Percentiles rank a stretch among this genome's conserved stretches.
phyloP scores from a whole-genome alignment of 1,139 yeast species.

The Debaryomyces fabryi region DNA sequence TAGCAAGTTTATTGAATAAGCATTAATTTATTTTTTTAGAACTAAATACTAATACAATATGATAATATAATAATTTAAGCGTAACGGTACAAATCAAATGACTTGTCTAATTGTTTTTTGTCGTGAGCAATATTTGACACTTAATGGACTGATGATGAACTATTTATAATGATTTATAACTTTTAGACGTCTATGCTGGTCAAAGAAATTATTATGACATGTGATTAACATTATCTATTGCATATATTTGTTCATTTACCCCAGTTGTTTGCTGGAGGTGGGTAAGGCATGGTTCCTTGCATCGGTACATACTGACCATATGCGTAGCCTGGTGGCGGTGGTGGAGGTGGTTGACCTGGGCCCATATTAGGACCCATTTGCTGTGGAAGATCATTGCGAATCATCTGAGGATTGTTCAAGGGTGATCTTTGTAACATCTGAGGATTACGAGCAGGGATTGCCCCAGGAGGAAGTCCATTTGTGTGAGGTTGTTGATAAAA shows the following conservation, averaged over 20 bases:
- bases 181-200: neutral
- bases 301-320: slow-evolving; percentile 41
- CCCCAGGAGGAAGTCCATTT: slow-evolving; percentile 7
- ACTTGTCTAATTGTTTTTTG: neutral
- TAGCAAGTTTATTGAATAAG: neutral
- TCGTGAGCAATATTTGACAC: neutral
- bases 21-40: neutral
- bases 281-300: slow-evolving; percentile 33
- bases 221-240: neutral
- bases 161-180: neutral
- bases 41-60: neutral
- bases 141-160: neutral
- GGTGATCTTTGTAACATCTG: slow-evolving; percentile 24
- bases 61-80: neutral
- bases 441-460: slow-evolving; percentile 13
- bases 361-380: slow-evolving; percentile 24
- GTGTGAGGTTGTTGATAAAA: slow-evolving; percentile 18
- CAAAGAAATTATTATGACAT: neutral
- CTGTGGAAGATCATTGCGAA: slow-evolving; percentile 10
- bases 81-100: neutral
- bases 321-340: slow-evolving; percentile 37
- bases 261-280: slow-evolving; percentile 36
- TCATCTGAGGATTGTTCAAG: slow-evolving; percentile 25
- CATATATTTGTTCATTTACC: slow-evolving; percentile 23
- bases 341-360: slow-evolving; percentile 23